Conservation (phyloP, 2,329 filamentous ascomycete species). For the Colletotrichum zoysiae region DNA sequence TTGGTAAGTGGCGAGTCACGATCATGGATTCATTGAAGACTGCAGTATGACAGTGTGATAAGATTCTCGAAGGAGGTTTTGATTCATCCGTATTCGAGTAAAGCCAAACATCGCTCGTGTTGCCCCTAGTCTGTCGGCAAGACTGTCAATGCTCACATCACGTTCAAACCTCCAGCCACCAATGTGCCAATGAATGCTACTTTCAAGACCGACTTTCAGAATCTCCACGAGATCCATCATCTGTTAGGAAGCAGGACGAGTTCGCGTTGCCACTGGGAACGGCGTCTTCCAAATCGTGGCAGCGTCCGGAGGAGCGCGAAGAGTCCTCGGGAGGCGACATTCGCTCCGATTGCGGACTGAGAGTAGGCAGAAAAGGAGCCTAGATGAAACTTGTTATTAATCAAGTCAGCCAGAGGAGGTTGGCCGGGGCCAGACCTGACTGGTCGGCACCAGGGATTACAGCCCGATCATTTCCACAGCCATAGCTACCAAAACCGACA, state of each 20-base stretch:
- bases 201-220: background rate
- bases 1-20: no score
- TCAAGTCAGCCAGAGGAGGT: background rate
- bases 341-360: no score
- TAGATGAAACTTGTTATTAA: background rate
- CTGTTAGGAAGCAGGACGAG: no score
- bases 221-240: no score
- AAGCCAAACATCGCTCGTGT: background rate
- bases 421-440: background rate
- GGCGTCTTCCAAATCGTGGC: background rate
- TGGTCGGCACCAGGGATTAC: no score
- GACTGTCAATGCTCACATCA: background rate
- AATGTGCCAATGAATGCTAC: accelerated
- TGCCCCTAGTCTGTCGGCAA: background rate
- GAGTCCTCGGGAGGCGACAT: background rate
- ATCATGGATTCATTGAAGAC: background rate
- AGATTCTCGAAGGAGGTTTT: background rate
- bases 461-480: no score
- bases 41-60: background rate
- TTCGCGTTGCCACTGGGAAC: background rate
- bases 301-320: background rate
- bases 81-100: background rate
- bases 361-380: no score
- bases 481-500: no score
- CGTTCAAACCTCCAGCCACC: background rate